Base-by-base conservation (phyloP, 2,329 filamentous ascomycete genomes). In the Pseudogymnoascus pannorum region DNA sequence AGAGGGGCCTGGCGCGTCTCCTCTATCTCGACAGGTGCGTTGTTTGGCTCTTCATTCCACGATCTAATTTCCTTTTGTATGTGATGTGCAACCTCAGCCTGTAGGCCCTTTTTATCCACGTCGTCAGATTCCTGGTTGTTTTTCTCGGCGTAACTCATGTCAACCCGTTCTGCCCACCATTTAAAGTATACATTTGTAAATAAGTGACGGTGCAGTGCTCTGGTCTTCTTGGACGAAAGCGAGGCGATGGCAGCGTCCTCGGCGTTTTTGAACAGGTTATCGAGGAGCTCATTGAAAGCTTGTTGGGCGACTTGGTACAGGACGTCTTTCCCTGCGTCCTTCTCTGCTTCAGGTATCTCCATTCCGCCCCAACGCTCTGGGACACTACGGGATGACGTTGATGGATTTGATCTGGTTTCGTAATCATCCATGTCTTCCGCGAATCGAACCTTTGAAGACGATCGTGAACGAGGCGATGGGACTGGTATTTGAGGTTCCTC, bases 221-320 rank as follows among this genome's bases (percentile, higher is more conserved):
- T 84, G 61, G 84, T 78, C 8, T 77, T 75, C 64, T 82, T 83
- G 0, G 87, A 90, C 57, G 81, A 79, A 7, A 83, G 81, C 9
- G 86, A 87, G 60, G 85, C 81, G 63, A 94, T 75, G 1, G 91
- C 87, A 16, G 90, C 73, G 65, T 92, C 87, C 73, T 97, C 93
- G 66, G 88, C 87, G 4, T 82, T 79, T 67, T 88, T 88, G 77
- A 99, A 99, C 0, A 99, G 79, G 1, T 86, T 82, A 70, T 97
- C 91, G 0, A 99, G 82, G 2, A 97, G 78, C 74, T 97, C 92
- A 69, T 97, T 97, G 76, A 96, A 91, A 0, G 91, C 89, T 73
- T 96, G 89, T 73, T 97, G 92, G 0, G 91, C 92, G 31, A 95
- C 86, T 72, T 96, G 90, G 70, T 96, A 97, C 1, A 97, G 77